These are phyloP conservation scores for Ophiognomonia clavigignenti-juglandacearum DNA, from an alignment of 2,329 filamentous ascomycete species.

Conservation along the genomic window DNA sequence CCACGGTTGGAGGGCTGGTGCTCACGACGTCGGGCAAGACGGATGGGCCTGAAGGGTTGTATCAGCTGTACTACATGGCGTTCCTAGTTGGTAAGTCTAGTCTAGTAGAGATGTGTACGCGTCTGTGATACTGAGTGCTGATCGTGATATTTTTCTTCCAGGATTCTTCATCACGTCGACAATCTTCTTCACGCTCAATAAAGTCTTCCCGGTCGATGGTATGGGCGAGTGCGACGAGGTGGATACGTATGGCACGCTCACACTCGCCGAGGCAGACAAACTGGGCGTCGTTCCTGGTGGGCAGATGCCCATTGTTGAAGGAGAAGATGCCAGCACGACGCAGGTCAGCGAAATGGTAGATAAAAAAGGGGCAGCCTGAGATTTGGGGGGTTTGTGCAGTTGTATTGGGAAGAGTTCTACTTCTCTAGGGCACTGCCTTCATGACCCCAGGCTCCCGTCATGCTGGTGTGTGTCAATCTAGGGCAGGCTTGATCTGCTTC, in stretches of 20 bases:
- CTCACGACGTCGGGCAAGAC: slow-evolving; percentile 26
- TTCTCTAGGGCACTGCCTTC: too few species aligned
- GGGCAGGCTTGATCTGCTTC: too few species aligned
- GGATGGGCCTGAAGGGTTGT: slow-evolving; percentile 29
- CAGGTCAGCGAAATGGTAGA: slow-evolving; percentile 9
- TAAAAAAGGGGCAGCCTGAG: slow-evolving; percentile 6
- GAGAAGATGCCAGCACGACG: slow-evolving; percentile 1
- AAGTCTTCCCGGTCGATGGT: slow-evolving; percentile 32
- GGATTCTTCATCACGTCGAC: slow-evolving; percentile 33
- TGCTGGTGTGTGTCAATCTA: too few species aligned
- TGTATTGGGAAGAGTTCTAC: too few species aligned
- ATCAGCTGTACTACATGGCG: slow-evolving; percentile 42
- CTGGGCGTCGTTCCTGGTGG: slow-evolving; percentile 8
- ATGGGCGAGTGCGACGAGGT: slow-evolving; percentile 37
- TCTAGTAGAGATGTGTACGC: slow-evolving; percentile 13
- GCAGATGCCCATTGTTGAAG: neutral
- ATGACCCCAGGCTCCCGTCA: too few species aligned
- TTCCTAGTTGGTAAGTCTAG: slow-evolving; percentile 34
- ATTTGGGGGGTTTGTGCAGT: too few species aligned
- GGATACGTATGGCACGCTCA: slow-evolving; percentile 42
- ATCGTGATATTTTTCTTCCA: slow-evolving; percentile 10
- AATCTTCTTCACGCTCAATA: slow-evolving; percentile 27
- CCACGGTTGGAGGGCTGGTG: slow-evolving; percentile 36
- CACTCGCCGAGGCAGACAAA: slow-evolving; percentile 33
- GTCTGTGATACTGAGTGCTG: neutral